These are phyloP conservation scores for Sphaerosporella brunnea DNA, from an alignment of 495 filamentous ascomycete species.

Conservation along the genomic window DNA sequence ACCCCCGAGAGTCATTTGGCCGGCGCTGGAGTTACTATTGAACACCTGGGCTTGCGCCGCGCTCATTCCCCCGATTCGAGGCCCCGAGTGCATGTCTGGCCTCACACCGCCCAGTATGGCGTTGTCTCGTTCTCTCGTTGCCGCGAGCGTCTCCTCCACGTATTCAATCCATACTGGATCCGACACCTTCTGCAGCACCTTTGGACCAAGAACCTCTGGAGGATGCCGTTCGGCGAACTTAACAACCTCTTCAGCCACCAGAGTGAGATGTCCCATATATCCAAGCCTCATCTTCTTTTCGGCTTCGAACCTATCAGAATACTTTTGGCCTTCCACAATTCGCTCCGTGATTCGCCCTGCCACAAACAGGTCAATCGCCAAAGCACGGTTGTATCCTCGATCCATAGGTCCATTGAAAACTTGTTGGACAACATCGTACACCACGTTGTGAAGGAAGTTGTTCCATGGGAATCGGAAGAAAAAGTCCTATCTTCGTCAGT, in stretches of 20 bases:
- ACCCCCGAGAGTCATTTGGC: conserved; percentile 35
- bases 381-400: conserved; percentile 72
- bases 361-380: conserved; percentile 89
- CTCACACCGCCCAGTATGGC: conserved; percentile 93
- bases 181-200: conserved; percentile 74
- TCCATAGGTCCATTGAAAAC: conserved; percentile 99
- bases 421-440: conserved; percentile 97
- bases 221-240: conserved; percentile 94
- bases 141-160: conserved; percentile 82
- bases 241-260: conserved; percentile 96
- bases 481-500: conserved; percentile 68
- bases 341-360: conserved; percentile 73
- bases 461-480: conserved; percentile 99
- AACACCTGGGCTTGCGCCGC: conserved; percentile 42
- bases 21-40: conserved; percentile 46
- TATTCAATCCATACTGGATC: conserved; percentile 83
- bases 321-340: conserved; percentile 75
- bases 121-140: conserved; percentile 91
- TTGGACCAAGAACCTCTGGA: conserved; percentile 64
- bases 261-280: conserved; percentile 95
- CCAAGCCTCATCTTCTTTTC: conserved; percentile 78
- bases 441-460: conserved; percentile 98
- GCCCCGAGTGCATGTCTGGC: conserved; percentile 61
- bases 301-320: conserved; percentile 66
- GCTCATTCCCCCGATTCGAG: conserved; percentile 48